Conservation (phyloP, 345 rosid species). For the Angophora floribunda region DNA sequence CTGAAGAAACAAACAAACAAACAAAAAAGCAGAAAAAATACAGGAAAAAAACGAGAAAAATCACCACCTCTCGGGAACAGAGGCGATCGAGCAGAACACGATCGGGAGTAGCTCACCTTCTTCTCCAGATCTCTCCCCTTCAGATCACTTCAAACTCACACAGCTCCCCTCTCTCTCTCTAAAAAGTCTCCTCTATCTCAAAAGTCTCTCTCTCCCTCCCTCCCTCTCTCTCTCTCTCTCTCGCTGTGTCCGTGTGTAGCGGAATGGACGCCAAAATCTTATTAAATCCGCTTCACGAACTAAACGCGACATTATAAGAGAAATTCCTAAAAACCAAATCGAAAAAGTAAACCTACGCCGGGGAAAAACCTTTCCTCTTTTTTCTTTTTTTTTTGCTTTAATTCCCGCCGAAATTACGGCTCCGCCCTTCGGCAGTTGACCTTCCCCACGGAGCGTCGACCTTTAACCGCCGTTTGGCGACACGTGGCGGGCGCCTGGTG, state of each 20-base stretch:
- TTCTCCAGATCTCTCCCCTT: neutral
- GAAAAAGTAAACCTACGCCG: neutral
- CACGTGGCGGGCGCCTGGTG: neutral
- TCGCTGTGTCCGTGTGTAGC: neutral
- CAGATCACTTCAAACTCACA: neutral
- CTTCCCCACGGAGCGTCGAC: neutral
- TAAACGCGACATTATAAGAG: neutral
- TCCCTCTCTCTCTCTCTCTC: neutral
- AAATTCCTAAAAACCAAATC: neutral
- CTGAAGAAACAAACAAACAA: neutral
- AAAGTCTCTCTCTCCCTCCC: neutral
- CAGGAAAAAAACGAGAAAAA: neutral
- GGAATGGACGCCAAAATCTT: slow-evolving; percentile 12
- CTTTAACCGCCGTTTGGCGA: neutral
- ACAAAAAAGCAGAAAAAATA: neutral
- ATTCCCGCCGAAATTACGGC: neutral
- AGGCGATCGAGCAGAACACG: neutral
- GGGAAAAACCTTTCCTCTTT: neutral
- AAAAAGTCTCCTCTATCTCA: neutral
- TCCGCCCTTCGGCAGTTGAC: neutral
- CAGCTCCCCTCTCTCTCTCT: neutral
- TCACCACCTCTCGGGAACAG: neutral
- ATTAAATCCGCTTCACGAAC: slow-evolving; percentile 20
- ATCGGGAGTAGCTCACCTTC: neutral
- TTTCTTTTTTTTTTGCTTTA: neutral